phyloP scores from a whole-genome alignment of 2,329 filamentous ascomycete species.

The Passalora sequoiae region DNA sequence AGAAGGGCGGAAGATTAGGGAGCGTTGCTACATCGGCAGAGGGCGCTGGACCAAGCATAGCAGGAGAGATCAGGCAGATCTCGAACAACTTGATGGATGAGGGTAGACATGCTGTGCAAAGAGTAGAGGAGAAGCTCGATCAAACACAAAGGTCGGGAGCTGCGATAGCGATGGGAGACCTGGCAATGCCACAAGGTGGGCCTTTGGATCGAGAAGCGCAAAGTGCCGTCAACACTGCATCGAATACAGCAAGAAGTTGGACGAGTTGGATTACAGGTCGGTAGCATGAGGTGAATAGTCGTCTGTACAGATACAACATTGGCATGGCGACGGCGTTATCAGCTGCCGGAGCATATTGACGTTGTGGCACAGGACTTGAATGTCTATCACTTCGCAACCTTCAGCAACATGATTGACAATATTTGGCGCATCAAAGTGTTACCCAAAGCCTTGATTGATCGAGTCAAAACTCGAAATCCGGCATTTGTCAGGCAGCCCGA shows the following conservation, averaged over 20 bases:
- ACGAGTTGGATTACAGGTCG: slow-evolving; percentile 41
- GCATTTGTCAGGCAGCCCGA: no score
- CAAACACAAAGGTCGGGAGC: slow-evolving; percentile 26
- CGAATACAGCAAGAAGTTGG: slow-evolving; percentile 42
- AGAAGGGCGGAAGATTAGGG: slow-evolving; percentile 34
- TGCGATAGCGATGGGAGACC: slow-evolving; percentile 22
- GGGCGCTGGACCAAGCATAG: slow-evolving; percentile 7
- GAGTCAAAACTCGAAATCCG: no score
- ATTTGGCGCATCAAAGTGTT: no score
- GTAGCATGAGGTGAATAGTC: slow-evolving; percentile 7
- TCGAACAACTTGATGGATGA: slow-evolving; percentile 17
- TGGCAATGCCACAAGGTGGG: slow-evolving; percentile 35
- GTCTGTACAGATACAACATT: slow-evolving; percentile 7
- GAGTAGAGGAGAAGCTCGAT: slow-evolving; percentile 32
- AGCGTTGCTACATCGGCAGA: slow-evolving; percentile 16
- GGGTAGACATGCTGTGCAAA: slow-evolving; percentile 30
- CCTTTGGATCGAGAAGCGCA: slow-evolving; percentile 45
- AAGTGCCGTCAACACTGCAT: slow-evolving; percentile 34
- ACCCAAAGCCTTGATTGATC: no score
- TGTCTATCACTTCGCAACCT: no score
- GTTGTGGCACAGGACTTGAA: no score
- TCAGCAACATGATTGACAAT: no score
- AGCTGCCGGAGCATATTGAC: neutral
- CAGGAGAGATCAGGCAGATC: slow-evolving; percentile 10
- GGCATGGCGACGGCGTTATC: slow-evolving; percentile 11